Evolutionary conservation across 192 early-diverging fungal genomes (phyloP), one percentile per base, ranked within the genome.

Genomic region (Mortierella alpina): DNA sequence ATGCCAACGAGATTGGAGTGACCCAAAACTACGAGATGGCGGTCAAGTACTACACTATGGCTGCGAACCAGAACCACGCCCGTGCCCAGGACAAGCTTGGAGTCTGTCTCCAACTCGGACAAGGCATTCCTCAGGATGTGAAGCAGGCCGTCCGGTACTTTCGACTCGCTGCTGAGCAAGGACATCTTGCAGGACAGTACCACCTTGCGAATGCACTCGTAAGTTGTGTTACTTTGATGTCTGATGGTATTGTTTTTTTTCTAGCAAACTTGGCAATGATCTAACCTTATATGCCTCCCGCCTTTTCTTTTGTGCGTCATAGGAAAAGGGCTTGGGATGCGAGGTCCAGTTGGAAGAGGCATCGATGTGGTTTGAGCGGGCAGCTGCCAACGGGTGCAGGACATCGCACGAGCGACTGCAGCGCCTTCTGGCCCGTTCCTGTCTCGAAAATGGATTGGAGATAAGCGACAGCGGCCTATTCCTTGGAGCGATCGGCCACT

Each of bases 11-110:
- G 31, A 85, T 92, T 11, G 93, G 94, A 5, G 85, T 92, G 0
- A 45, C 75, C 40, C 77, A 83, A 57, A 73, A 90, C 68, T 79
- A 91, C 66, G 86, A 88, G 22, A 73, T 85, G 69, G 93, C 91
- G 10, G 82, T 92, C 51, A 88, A 91, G 64, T 95, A 93, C 91
- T 94, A 91, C 80, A 56, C 73, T 46, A 68, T 82, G 41, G 76
- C 92, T 13, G 90, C 91, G 6, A 87, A 80, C 4, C 85, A 91
- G 58, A 87, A 88, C 49, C 90, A 94, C 79, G 83, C 89, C 39
- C 89, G 86, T 76, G 93, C 91, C 13, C 80, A 91, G 70, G 89
- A 93, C 62, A 93, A 91, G 42, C 82, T 94, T 0, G 92, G 91
- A 13, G 90, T 91, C 53, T 94, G 92, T 75, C 80, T 85, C 14